Percentiles rank a stretch among this genome's conserved stretches.
Evolutionary conservation across 345 rosid genomes (phyloP).

Genomic region (Lepidium sativum): DNA sequence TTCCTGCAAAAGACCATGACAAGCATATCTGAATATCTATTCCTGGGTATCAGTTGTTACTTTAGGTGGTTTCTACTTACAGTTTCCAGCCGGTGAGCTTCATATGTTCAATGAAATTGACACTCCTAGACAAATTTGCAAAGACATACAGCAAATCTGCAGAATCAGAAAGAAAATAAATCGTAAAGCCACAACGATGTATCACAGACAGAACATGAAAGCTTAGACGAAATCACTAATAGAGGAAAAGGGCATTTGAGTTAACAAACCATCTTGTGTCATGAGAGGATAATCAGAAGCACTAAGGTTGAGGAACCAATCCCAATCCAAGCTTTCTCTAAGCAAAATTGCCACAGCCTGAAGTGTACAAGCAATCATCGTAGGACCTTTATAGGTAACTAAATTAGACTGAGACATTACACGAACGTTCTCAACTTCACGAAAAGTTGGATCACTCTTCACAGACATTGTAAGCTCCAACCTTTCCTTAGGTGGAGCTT

Average conservation of each 20-base stretch:
- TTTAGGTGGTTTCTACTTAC: constrained; percentile 32
- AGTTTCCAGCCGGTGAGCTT: constrained; percentile 89
- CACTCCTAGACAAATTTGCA: constrained; percentile 46
- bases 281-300: constrained; percentile 90
- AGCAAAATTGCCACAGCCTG: constrained; percentile 77
- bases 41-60: neutral
- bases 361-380: constrained; percentile 90
- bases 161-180: neutral
- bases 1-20: constrained; percentile 39
- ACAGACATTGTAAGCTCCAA: constrained; percentile 58
- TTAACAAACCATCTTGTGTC: constrained; percentile 75
- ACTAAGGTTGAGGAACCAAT: constrained; percentile 89
- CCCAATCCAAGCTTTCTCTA: constrained; percentile 78
- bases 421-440: constrained; percentile 62
- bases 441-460: constrained; percentile 39
- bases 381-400: constrained; percentile 85
- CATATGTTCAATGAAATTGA: constrained; percentile 81
- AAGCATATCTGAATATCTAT: neutral
- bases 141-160: constrained; percentile 67
- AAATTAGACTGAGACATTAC: constrained; percentile 60
- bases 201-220: neutral
- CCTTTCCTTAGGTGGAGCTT: constrained; percentile 69
- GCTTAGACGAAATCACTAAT: neutral
- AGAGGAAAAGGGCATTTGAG: neutral
- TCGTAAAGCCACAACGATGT: neutral